Evolutionary conservation across 345 rosid species (phyloP), one percentile per base, ranked within the genome.

Genomic region (Ceriops tagal): DNA sequence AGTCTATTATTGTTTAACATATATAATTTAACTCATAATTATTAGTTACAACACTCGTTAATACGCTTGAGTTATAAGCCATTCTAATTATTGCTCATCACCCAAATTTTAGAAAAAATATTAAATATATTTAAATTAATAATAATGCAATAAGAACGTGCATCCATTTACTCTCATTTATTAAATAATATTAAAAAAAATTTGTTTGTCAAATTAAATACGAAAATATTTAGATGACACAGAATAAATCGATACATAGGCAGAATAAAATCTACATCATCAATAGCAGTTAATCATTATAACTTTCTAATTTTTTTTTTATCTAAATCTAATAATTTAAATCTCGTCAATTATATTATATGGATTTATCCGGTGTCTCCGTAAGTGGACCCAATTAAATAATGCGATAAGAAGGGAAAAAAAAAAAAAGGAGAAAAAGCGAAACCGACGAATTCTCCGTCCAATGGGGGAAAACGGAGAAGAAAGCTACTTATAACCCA

Each of bases 51-150:
- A 43, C 49, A 21, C 15, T 53, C 13, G 0, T 24, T 61, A 53
- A 80, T 43, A 63, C 39, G 46, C 69, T 22, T 21, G 24, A 20
- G 61, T 76, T 92, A 91, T 89, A 96, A 86, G 90, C 79, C 67
- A 80, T 65, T 76, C 75, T 84, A 78, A 86, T 89, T 76, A 86
- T 89, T 79, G 79, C 86, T 59, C 83, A 61, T 46, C 71, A 70
- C 13, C 2, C 4, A 7, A 19, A 7, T n/a, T 10, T n/a, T 53
- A 8, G 0, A n/a, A 19, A n/a, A 53, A 18, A 34, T 7, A 34
- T 8, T 34, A 8, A 34, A 34, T 7, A 53, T 19, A 53, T 27
- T 39, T 26, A 63, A 69, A 15, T 64, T 57, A 47, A 71, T 11
- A 58, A 72, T 34, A 34, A 7, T 34, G 37, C 9, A 34, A 6